These are phyloP conservation scores for Ophiostoma piceae DNA, from an alignment of 2,329 filamentous ascomycete genomes.

Conservation along the genomic window DNA sequence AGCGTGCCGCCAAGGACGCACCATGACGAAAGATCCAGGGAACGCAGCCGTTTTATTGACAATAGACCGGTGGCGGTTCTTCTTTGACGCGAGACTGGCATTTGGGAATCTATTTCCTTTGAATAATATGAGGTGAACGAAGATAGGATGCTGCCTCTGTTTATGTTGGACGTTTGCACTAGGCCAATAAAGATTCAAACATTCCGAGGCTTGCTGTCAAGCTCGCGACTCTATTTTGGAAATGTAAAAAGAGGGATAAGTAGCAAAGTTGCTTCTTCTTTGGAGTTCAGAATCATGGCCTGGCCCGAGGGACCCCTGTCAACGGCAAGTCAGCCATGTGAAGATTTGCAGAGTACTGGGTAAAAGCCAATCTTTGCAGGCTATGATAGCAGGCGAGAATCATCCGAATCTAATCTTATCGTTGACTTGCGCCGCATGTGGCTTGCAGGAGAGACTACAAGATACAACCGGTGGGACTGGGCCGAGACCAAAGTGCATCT, in stretches of 20 bases:
- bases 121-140: not conserved
- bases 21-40: not conserved
- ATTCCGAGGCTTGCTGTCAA: not conserved
- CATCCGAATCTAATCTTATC: not conserved
- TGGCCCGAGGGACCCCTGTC: not conserved
- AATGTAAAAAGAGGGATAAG: not conserved
- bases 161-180: not conserved
- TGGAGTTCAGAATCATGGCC: not conserved
- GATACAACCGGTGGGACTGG: not conserved
- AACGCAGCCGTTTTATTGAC: not conserved
- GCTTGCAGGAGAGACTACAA: not conserved
- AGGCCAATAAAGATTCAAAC: not conserved
- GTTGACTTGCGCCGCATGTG: not conserved
- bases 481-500: not conserved
- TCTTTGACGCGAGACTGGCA: not conserved
- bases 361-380: no score
- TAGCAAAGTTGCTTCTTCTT: not conserved
- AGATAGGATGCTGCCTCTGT: not conserved
- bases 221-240: not conserved
- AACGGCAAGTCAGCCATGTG: not conserved
- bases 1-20: constrained; percentile 2
- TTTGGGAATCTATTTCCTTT: not conserved
- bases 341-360: not conserved
- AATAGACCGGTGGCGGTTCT: not conserved
- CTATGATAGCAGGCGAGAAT: not conserved